Percentiles rank a stretch among this genome's conserved stretches.
Conservation (phyloP, 2,329 filamentous ascomycete species). For the Aureobasidium namibiae region DNA sequence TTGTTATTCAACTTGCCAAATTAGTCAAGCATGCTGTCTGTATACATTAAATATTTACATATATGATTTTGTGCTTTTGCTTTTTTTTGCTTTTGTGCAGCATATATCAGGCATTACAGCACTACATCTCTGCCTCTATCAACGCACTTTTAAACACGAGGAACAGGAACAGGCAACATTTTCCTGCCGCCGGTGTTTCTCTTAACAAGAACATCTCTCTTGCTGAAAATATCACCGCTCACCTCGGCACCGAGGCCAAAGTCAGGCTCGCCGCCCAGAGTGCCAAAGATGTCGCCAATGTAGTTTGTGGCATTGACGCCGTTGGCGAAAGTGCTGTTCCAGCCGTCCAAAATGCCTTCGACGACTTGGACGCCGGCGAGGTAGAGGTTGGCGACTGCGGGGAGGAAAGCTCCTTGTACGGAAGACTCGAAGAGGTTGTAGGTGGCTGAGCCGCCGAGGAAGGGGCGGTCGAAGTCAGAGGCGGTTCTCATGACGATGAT, state of each 20-base stretch:
- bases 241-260: conserved; percentile 49
- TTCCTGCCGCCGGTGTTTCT: conserved; percentile 5
- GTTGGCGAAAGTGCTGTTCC: conserved; percentile 49
- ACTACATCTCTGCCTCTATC: background rate
- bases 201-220: conserved; percentile 11
- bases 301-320: conserved; percentile 58
- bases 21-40: background rate
- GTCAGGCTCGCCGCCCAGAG: conserved; percentile 55
- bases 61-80: background rate
- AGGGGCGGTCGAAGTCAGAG: conserved; percentile 64
- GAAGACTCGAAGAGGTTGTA: conserved; percentile 53
- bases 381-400: conserved; percentile 59
- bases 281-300: conserved; percentile 59
- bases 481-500: conserved; percentile 62
- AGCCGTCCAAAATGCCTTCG: conserved; percentile 52
- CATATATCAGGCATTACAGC: background rate
- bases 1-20: background rate
- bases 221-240: conserved; percentile 13
- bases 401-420: conserved; percentile 52
- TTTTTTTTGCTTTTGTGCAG: too few relatives aligned
- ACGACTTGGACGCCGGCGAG: conserved; percentile 57
- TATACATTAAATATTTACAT: background rate
- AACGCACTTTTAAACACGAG: background rate
- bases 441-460: conserved; percentile 46
- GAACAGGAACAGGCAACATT: background rate